Conservation (phyloP, 495 filamentous ascomycete species). For the Aspergillus funiculosus region DNA sequence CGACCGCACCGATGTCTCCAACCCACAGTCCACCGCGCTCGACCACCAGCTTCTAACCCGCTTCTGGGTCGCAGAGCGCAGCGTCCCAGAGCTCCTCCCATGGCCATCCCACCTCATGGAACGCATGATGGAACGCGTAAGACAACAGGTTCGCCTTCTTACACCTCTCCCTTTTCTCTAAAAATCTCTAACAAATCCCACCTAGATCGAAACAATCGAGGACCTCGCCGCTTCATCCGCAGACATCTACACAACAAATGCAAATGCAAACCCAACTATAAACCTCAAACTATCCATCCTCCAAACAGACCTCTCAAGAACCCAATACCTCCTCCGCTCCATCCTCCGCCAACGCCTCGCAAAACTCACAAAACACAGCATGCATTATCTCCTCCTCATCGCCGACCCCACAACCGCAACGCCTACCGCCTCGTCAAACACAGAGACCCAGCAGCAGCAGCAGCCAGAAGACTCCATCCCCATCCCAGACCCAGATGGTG, state of each 20-base stretch:
- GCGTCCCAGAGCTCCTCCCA: constrained; percentile 73
- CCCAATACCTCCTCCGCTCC: constrained; percentile 83
- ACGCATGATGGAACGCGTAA: constrained; percentile 70
- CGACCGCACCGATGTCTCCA: constrained; percentile 52
- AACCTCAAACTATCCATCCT: constrained; percentile 92
- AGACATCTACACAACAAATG: constrained; percentile 45
- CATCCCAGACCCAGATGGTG: constrained; percentile 31
- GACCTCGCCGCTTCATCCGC: constrained; percentile 54
- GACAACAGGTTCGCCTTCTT: constrained; percentile 48
- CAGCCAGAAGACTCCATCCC: constrained; percentile 37
- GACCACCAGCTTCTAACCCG: constrained; percentile 88
- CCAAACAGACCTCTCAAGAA: constrained; percentile 92
- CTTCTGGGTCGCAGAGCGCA: constrained; percentile 87
- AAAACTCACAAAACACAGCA: constrained; percentile 53
- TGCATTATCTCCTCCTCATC: constrained; percentile 57
- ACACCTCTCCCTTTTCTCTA: neutral
- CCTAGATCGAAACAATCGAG: constrained; percentile 66
- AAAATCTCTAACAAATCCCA: neutral
- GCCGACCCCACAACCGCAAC: constrained; percentile 44
- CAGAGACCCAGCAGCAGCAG: constrained; percentile 14
- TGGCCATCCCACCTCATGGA: constrained; percentile 65
- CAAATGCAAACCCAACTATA: constrained; percentile 68
- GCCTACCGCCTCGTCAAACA: constrained; percentile 47
- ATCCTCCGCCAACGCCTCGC: constrained; percentile 77
- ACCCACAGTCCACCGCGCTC: constrained; percentile 52